phyloP scores from a whole-genome alignment of 768 basidiomycete genomes.

The Clavulina sp. region DNA sequence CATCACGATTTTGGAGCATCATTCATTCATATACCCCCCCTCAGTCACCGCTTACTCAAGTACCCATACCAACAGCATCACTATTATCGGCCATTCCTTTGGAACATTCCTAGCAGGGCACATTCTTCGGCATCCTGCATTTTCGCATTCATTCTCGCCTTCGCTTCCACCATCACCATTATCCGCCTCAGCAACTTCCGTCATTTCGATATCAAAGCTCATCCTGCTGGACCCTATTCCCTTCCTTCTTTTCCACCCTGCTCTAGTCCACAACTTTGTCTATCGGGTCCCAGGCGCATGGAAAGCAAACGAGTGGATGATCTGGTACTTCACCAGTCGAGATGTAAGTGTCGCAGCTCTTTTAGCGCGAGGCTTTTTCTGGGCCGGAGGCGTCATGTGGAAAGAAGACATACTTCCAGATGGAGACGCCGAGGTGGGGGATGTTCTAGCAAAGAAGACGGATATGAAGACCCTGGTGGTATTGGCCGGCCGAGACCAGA shows the following conservation, averaged over 20 bases:
- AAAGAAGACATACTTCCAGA: not conserved
- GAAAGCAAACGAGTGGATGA: slow-evolving; percentile 41
- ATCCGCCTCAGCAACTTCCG: no score
- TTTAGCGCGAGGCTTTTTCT: slow-evolving; percentile 45
- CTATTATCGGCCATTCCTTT: not conserved
- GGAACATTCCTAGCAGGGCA: slow-evolving; percentile 41
- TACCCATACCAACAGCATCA: no score
- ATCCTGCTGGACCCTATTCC: slow-evolving; percentile 50
- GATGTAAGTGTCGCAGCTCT: slow-evolving; percentile 45
- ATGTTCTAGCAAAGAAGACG: no score
- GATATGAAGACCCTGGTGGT: not conserved
- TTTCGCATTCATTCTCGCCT: slow-evolving; percentile 8
- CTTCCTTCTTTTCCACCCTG: slow-evolving; percentile 41
- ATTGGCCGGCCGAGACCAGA: not conserved
- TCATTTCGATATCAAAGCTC: no score
- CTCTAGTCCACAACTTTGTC: slow-evolving; percentile 49
- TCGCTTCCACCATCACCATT: no score
- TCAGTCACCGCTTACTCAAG: no score
- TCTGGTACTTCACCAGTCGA: slow-evolving; percentile 50
- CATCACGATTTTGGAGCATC: slow-evolving; percentile 27
- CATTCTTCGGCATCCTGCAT: slow-evolving; percentile 26
- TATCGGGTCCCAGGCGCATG: slow-evolving; percentile 30
- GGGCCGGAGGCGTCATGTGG: slow-evolving; percentile 26
- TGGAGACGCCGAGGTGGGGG: no score
- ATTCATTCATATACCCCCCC: slow-evolving; percentile 25